phyloP scores from a whole-genome alignment of 768 basidiomycete genomes.

The Phlebiopsis flavidoalba region DNA sequence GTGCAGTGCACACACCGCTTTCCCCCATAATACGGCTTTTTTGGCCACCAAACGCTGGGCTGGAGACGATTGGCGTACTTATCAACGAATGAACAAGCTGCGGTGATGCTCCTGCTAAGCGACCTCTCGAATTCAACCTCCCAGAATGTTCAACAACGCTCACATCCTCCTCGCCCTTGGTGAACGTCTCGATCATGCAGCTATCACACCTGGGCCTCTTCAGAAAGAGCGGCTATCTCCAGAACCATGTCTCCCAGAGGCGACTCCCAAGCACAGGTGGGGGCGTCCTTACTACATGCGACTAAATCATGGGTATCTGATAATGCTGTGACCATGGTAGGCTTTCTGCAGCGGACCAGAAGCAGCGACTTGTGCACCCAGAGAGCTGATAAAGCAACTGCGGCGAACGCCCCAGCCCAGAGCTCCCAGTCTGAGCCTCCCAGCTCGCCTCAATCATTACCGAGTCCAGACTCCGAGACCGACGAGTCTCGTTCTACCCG shows the following conservation, averaged over 20 bases:
- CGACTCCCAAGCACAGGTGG: slow-evolving; percentile 67
- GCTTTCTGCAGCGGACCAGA: slow-evolving; percentile 75
- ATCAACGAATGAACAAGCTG: background rate
- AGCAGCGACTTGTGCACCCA: slow-evolving; percentile 54
- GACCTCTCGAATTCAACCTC: background rate
- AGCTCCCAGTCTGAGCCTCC: background rate
- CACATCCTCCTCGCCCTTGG: slow-evolving; percentile 26
- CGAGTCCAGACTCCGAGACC: background rate
- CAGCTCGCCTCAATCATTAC: background rate
- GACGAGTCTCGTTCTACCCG: background rate
- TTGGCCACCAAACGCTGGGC: background rate
- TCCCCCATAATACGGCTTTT: background rate
- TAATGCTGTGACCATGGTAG: slow-evolving; percentile 29
- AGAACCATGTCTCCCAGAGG: slow-evolving; percentile 57
- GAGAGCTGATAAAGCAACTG: slow-evolving; percentile 47
- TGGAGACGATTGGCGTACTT: background rate
- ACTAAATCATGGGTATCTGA: background rate
- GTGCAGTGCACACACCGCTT: background rate
- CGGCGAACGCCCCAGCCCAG: slow-evolving; percentile 3
- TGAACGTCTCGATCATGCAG: slow-evolving; percentile 20
- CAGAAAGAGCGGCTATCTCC: slow-evolving; percentile 39
- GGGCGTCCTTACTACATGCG: slow-evolving; percentile 19
- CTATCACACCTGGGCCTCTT: slow-evolving; percentile 13
- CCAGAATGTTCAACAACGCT: slow-evolving; percentile 53
- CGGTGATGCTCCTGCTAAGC: slow-evolving; percentile 1